phyloP scores from a whole-genome alignment of 108 stramenopile genomes.

The Cyclotella atomus region DNA sequence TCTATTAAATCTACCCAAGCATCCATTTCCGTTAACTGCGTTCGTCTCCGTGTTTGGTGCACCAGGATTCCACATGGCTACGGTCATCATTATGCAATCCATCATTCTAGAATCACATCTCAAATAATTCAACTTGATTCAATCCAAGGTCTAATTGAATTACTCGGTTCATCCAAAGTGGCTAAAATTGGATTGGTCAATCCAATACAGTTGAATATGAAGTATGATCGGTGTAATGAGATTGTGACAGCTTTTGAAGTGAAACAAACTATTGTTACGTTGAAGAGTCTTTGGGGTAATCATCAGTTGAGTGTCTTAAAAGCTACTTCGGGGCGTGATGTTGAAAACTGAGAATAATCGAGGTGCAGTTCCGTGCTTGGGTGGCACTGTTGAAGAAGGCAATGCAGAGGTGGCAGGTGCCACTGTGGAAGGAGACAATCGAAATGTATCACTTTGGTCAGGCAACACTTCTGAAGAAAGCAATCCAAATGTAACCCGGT shows the following conservation, averaged over 20 bases:
- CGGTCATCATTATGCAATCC: no score
- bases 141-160: conserved; percentile 10
- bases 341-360: no score
- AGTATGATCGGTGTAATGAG: conserved; percentile 20
- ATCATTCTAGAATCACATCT: conserved; percentile 6
- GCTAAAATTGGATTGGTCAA: conserved; percentile 10
- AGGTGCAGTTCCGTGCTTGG: no score
- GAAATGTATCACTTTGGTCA: background rate
- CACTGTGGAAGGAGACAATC: no score
- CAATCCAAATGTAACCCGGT: background rate
- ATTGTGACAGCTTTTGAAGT: background rate
- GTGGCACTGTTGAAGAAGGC: no score
- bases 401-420: background rate
- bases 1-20: background rate
- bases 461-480: background rate
- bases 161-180: conserved; percentile 13
- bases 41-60: conserved; percentile 41
- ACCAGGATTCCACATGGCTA: conserved; percentile 36
- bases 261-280: background rate
- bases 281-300: conserved; percentile 19
- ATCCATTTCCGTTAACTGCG: conserved; percentile 23
- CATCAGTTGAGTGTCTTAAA: background rate
- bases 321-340: no score
- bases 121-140: conserved; percentile 4
- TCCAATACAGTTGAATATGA: conserved; percentile 1